Evolutionary conservation across 2,329 filamentous ascomycete genomes (phyloP).

Genomic region (Xylariaceae sp.): DNA sequence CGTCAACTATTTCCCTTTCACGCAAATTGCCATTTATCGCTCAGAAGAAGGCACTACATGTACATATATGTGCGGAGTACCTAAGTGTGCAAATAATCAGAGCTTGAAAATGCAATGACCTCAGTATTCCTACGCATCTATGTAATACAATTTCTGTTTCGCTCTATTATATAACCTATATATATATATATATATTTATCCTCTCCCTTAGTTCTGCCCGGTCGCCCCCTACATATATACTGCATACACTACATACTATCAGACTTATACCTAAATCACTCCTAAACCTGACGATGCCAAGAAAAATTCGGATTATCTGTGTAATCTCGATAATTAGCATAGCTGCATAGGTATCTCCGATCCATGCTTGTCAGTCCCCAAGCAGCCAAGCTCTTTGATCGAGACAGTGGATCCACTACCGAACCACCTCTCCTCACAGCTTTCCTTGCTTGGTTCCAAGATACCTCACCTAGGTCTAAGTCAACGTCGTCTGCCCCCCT

Average conservation of each 20-base stretch:
- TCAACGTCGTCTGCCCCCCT: neutral
- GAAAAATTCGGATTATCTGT: neutral
- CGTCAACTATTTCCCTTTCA: no score
- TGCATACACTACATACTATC: neutral
- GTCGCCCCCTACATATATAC: neutral
- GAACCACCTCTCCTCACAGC: conserved; percentile 9
- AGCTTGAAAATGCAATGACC: conserved; percentile 9
- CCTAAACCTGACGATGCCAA: conserved; percentile 11
- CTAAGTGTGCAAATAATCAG: neutral
- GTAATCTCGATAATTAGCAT: conserved; percentile 18
- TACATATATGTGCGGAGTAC: no score
- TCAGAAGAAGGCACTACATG: no score
- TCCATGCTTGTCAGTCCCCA: conserved; percentile 9
- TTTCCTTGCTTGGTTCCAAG: conserved; percentile 12
- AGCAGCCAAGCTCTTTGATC: conserved; percentile 27
- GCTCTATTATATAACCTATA: conserved; percentile 7
- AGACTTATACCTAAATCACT: no score
- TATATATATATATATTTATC: no score
- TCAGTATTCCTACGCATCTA: neutral
- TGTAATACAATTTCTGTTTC: conserved; percentile 6
- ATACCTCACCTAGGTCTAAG: conserved; percentile 11
- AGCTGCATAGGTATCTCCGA: no score
- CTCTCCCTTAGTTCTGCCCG: neutral
- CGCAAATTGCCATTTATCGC: no score
- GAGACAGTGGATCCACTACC: conserved; percentile 25